phyloP scores from a whole-genome alignment of 345 rosid genomes.

The Brassica nigra region DNA sequence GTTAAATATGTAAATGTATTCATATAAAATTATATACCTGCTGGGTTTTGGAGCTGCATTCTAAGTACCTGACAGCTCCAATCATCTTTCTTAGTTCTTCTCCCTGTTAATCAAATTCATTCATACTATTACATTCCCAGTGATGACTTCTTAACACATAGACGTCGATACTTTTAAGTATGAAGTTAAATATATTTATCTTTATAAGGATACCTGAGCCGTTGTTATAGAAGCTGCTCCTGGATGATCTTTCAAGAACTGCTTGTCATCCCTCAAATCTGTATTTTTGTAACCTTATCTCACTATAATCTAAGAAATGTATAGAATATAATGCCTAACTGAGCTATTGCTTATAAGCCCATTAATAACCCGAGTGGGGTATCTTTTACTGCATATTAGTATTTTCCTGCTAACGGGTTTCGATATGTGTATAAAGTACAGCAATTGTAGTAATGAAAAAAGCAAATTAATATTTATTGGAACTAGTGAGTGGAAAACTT shows the following conservation, averaged over 20 bases:
- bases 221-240: slow-evolving; percentile 66
- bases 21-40: slow-evolving; percentile 46
- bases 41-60: slow-evolving; percentile 86
- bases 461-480: not conserved
- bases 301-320: not conserved
- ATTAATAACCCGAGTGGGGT: not conserved
- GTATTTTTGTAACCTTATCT: not conserved
- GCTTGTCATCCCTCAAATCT: slow-evolving; percentile 73
- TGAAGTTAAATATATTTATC: not conserved
- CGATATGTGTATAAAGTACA: not conserved
- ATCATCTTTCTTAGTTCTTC: slow-evolving; percentile 74
- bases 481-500: not conserved
- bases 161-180: not conserved
- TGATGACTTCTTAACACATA: not conserved
- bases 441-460: not conserved
- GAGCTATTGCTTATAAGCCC: not conserved
- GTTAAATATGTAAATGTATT: not conserved
- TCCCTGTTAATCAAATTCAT: slow-evolving; percentile 48
- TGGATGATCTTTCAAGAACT: slow-evolving; percentile 61
- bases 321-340: not conserved
- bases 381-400: not conserved
- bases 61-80: slow-evolving; percentile 69
- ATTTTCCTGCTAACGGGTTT: not conserved
- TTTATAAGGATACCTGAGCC: slow-evolving; percentile 48
- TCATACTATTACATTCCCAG: not conserved